Evolutionary conservation across 495 filamentous ascomycete genomes (phyloP).

Genomic region (Annulohypoxylon maeteangense): DNA sequence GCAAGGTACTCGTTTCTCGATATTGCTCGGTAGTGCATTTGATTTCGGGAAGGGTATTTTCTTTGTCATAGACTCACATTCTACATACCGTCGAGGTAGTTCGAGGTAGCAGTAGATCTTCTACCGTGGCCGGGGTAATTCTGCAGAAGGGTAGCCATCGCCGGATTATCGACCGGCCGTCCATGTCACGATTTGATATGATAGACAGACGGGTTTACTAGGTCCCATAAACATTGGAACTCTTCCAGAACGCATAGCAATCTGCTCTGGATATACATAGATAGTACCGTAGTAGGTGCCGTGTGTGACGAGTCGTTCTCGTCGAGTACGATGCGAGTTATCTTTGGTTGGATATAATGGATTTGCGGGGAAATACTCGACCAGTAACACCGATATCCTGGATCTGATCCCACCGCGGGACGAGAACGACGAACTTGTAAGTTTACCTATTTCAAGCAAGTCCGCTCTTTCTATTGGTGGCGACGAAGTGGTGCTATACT

Average conservation of each 20-base stretch:
- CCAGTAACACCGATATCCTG: slow-evolving; percentile 48
- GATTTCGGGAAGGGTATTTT: slow-evolving; percentile 15
- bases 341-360: slow-evolving; percentile 43
- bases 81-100: slow-evolving; percentile 28
- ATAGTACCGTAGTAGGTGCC: slow-evolving; percentile 32
- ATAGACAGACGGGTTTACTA: slow-evolving; percentile 15
- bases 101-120: slow-evolving; percentile 42
- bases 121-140: slow-evolving; percentile 44
- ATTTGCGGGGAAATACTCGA: slow-evolving; percentile 49
- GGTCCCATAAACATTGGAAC: slow-evolving; percentile 23
- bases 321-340: slow-evolving; percentile 21
- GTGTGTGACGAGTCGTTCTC: slow-evolving; percentile 35
- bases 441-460: slow-evolving; percentile 31
- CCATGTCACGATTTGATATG: slow-evolving; percentile 38
- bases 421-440: slow-evolving; percentile 26
- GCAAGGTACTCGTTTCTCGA: slow-evolving; percentile 2
- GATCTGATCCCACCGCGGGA: slow-evolving; percentile 43
- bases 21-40: slow-evolving; percentile 24
- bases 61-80: slow-evolving; percentile 25
- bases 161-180: slow-evolving; percentile 35
- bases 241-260: slow-evolving; percentile 40
- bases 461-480: slow-evolving; percentile 31
- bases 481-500: slow-evolving; percentile 26
- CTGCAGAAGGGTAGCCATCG: slow-evolving; percentile 33
- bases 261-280: slow-evolving; percentile 23